Conservation (phyloP, 1,284 basidiomycete species). For the Marasmius tenuissimus region DNA sequence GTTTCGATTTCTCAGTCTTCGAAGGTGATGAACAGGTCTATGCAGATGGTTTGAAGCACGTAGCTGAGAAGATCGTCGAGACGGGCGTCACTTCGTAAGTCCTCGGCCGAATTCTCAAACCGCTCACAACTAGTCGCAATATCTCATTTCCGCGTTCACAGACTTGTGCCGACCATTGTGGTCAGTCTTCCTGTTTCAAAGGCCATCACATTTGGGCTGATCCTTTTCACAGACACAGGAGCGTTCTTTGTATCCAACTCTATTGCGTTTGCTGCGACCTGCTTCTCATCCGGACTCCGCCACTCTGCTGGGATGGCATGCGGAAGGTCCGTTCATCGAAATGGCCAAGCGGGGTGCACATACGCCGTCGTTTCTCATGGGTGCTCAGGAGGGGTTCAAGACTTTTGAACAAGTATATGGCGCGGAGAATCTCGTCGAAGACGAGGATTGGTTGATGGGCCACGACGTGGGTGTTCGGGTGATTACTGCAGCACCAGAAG, state of each 20-base stretch:
- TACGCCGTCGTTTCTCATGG: conserved; percentile 64
- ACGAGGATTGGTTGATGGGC: conserved; percentile 67
- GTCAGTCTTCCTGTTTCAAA: conserved; percentile 40
- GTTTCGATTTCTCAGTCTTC: conserved; percentile 88
- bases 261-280: conserved; percentile 64
- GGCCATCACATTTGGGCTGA: too few relatives aligned
- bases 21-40: conserved; percentile 71
- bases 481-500: conserved; percentile 86
- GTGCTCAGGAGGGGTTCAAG: conserved; percentile 58
- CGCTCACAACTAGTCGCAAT: not conserved
- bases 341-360: conserved; percentile 81
- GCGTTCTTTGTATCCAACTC: conserved; percentile 65
- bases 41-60: conserved; percentile 63
- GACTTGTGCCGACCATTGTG: conserved; percentile 77
- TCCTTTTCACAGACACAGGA: conserved; percentile 63
- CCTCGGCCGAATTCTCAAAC: conserved; percentile 7
- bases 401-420: conserved; percentile 80
- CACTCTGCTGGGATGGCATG: conserved; percentile 83
- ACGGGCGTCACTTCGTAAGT: conserved; percentile 86
- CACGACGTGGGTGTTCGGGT: conserved; percentile 68
- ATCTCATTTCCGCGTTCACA: conserved; percentile 21
- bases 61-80: conserved; percentile 78
- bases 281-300: conserved; percentile 61
- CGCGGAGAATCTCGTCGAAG: conserved; percentile 54
- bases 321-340: conserved; percentile 87